Conservation (phyloP, 352 stramenopile species). For the Globisporangium ultimum region DNA sequence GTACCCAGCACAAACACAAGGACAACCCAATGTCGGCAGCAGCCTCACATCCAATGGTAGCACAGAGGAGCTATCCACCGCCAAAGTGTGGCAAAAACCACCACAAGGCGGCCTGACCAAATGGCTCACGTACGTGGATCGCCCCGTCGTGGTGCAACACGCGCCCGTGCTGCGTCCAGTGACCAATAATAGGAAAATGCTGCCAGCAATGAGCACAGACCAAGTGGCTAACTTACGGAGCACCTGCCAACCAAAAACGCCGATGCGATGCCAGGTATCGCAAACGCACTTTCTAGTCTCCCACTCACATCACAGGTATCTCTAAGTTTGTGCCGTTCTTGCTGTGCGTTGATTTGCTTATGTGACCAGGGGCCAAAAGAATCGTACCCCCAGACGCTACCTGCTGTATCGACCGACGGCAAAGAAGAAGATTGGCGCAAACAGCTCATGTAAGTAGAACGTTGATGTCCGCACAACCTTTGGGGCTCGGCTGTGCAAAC, state of each 20-base stretch:
- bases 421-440: slow-evolving; percentile 38
- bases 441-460: slow-evolving; percentile 24
- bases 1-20: no score
- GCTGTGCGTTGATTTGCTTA: no score
- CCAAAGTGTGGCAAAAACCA: not conserved
- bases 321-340: no score
- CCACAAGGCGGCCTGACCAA: slow-evolving; percentile 1
- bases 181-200: not conserved
- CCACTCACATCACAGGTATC: no score
- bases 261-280: slow-evolving; percentile 2
- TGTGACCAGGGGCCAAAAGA: slow-evolving; percentile 3
- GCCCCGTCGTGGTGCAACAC: not conserved
- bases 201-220: not conserved
- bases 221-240: no score
- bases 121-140: slow-evolving; percentile 11
- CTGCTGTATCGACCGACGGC: not conserved
- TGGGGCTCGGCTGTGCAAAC: no score
- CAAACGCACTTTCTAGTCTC: not conserved
- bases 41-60: no score
- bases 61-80: not conserved
- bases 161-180: slow-evolving; percentile 6
- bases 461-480: no score
- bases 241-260: not conserved
- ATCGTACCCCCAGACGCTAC: not conserved
- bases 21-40: no score